A percentile compares a stretch with the other conserved stretches of the same genome.
These are phyloP conservation scores for Skeletonema marinoi DNA, from an alignment of 108 stramenopile species.

Conservation along the genomic window DNA sequence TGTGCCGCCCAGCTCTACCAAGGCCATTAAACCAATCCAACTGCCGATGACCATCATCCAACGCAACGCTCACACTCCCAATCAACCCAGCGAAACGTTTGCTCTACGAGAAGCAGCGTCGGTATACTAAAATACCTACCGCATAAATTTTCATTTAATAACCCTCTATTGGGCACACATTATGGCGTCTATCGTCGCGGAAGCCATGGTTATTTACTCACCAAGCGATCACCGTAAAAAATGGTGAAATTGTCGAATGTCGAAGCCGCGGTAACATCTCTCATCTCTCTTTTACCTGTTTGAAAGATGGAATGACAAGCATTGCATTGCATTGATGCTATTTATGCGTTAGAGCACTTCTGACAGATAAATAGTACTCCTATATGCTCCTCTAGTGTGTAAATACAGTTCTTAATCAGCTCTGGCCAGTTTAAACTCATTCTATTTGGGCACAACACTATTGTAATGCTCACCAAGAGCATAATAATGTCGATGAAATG, in stretches of 20 bases:
- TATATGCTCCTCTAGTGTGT: too few relatives aligned
- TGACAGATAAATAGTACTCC: too few relatives aligned
- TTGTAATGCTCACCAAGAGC: conserved; percentile 99
- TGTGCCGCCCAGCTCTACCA: not conserved
- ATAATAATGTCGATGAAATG: conserved; percentile 97
- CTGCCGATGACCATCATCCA: not conserved
- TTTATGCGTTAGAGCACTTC: too few relatives aligned
- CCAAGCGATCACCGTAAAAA: not conserved
- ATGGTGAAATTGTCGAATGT: too few relatives aligned
- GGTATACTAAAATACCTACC: not conserved
- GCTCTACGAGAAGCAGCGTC: not conserved
- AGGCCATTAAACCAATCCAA: not conserved
- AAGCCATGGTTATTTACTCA: not conserved
- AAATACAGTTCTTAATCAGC: too few relatives aligned
- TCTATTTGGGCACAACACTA: conserved; percentile 62
- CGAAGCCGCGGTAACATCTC: too few relatives aligned
- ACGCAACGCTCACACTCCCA: not conserved
- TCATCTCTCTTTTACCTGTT: too few relatives aligned
- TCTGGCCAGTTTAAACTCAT: too few relatives aligned
- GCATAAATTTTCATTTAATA: not conserved
- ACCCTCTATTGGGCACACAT: not conserved
- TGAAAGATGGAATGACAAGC: too few relatives aligned
- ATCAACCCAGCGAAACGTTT: not conserved
- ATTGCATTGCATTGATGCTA: too few relatives aligned
- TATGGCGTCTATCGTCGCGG: not conserved